Evolutionary conservation across 116 monocot genomes (phyloP).

Genomic region (Phalaenopsis hybrid): DNA sequence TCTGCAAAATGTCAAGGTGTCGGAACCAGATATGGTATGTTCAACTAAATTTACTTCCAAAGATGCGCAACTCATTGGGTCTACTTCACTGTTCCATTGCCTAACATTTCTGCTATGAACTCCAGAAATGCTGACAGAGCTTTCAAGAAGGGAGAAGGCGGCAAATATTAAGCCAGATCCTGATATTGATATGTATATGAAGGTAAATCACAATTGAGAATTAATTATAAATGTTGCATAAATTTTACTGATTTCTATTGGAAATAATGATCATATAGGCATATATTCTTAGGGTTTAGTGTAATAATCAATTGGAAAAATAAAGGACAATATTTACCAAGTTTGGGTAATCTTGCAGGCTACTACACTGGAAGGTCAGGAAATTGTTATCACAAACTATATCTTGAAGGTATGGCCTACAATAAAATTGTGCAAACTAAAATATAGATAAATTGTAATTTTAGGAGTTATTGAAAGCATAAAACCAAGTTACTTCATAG

Average conservation of each 20-base stretch:
- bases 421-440: neutral
- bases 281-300: too few species aligned
- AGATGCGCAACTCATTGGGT: neutral
- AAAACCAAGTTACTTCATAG: neutral
- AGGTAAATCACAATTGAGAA: conserved; percentile 28
- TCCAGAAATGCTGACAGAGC: conserved; percentile 77
- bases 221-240: neutral
- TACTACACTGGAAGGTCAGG: conserved; percentile 45
- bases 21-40: conserved; percentile 67
- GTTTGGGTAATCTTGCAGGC: conserved; percentile 23
- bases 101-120: conserved; percentile 4
- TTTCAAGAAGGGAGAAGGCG: conserved; percentile 76
- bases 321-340: neutral
- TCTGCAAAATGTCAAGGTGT: conserved; percentile 86
- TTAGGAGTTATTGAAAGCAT: neutral
- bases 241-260: neutral
- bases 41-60: neutral
- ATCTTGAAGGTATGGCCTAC: conserved; percentile 45
- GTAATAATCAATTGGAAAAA: neutral
- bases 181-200: conserved; percentile 84
- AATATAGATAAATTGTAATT: neutral
- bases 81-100: neutral
- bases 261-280: too few species aligned
- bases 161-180: conserved; percentile 90
- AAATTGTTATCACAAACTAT: conserved; percentile 49